Evolutionary conservation across 2,329 filamentous ascomycete genomes (phyloP), one percentile per base, ranked within the genome.

Genomic region (Paraphaeosphaeria minitans): DNA sequence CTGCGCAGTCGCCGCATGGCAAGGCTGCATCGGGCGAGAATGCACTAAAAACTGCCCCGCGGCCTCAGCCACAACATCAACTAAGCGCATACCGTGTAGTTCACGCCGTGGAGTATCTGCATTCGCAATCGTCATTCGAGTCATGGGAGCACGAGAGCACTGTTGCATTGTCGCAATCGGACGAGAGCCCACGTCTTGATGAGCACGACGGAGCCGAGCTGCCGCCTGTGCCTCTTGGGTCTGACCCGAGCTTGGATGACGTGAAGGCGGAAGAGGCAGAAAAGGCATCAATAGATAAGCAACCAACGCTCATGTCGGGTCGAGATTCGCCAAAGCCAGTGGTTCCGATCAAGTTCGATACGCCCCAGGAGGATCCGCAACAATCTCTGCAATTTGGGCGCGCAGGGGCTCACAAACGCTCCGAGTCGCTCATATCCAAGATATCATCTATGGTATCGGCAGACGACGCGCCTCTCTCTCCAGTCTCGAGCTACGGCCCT

Each of bases 391-490:
- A 58, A 45, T 54, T 64, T 9, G 55, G 64, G 19, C 58, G 64
- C 48, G 56, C 64, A n/a, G 62, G 24, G 4, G 41, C 60, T 10
- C 69, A 72, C 41, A 67, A 67, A 59, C 65, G 71, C 51, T 71
- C 72, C 35, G 70, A 71, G 47, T 76, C 74, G n/a, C 63, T 76
- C 10, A 64, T 76, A 14, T 77, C 74, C 7, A 69, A 68, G 35
- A 74, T 77, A 53, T 77, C 74, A 10, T 74, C 73, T 50, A 72
- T 73, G 58, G 74, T 77, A 1, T 71, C 74, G 9, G 69, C 67
- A 1, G 71, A 68, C 42, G 65, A 66, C 51, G 63, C 62, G 37
- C 64, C 72, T 6, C 65, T 70, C 9, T 75, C 73, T 8, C 70
- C 72, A 24, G 58, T 66, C 31, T 71, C 72, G 24, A 71, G 66